Base-by-base conservation (phyloP, 2,329 filamentous ascomycete species). In the Ceratocystis cacaofunesta region DNA sequence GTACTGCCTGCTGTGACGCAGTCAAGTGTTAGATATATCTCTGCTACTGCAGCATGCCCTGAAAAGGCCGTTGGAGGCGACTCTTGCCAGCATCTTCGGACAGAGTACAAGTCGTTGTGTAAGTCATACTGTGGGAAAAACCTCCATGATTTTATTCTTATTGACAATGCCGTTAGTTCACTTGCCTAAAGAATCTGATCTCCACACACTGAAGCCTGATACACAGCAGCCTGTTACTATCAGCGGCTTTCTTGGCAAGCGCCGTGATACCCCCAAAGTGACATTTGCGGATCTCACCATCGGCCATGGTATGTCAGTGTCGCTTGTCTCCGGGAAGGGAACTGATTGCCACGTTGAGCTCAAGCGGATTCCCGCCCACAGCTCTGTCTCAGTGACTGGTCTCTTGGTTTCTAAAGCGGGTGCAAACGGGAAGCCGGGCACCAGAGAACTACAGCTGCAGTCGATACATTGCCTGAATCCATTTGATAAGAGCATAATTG, bases 401-500 rank as follows among this genome's bases (percentile, higher is more conserved):
- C 68, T 68, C 36, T 58, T 67, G 7, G 72, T 70, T 67, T 73
- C 52, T 68, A 74, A 67, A 66, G 70, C 52, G 65, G 69, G 68
- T 7, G 66, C 70, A 52, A 67, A 50, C n/a, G 69, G 69, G 28
- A 63, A 70, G 61, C 68, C 69, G 3, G 63, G 43, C 10, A 62
- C 69, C 7, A 67, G 70, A 55, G 69, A 71, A 15, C 62, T 69
- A 2, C 68, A 71, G 43, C 68, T 71, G 19, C 76, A 81, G 60
- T 79, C 80, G 2, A 80, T 95, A 7, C 78, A 83, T 55, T 80
- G 83, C 62, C 79, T 96, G 3, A 92, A 92, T 70, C 76, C 81
- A 0, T 90, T 95, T 65, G 84, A 88, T 0, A 82, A 82, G 55
- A 84, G 92, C 68, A 85, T 95, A 66, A 86, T 94, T 67, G 84